Evolutionary conservation across 495 filamentous ascomycete species (phyloP), one percentile per base, ranked within the genome.

Genomic region (Opeltia flavorubescens): DNA sequence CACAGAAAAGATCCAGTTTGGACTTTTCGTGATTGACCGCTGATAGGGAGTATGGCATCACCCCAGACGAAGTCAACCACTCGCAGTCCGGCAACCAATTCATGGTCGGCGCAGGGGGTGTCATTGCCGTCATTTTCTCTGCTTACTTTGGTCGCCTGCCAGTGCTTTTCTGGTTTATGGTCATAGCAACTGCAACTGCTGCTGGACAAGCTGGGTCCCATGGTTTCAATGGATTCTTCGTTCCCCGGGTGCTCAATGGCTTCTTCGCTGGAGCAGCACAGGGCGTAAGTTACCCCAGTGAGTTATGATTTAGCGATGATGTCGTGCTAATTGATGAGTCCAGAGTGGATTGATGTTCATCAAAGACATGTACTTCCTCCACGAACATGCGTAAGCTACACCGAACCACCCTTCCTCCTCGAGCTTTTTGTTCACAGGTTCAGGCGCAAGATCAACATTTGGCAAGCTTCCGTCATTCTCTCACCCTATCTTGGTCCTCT

Each of bases 141-240:
- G 70, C 70, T 7, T 79, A 70, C 56, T 75, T 76, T 50, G 77
- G 77, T 5, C 73, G 77, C 23, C 59, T 72, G n/a, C 75, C 76
- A 1, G 65, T 80, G 33, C 59, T 76, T 25, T 76, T 78, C 59
- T 77, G 68, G 62, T 80, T 71, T 48, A 57, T 67, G 18, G 38
- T 75, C 23, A 49, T 67, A 9, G 62, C 69, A 1, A 47, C 69
- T 0, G 66, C 62, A 1, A 76, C 72, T 0, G 67, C 70, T 0
- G 64, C 65, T 12, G 71, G 73, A 64, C 74, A 67, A 50, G 67
- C 71, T 1, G 70, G 55, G 2, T 66, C 74, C 1, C 63, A 56
- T n/a, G 63, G 49, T 6, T 75, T 79, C 46, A 61, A 70, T 18
- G 67, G 64, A 2, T 78, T 75, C 55, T 72, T 75, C 62, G 72